Evolutionary conservation across 2,329 filamentous ascomycete genomes (phyloP), one percentile per base, ranked within the genome.

Genomic region (Talaromyces islandicus): DNA sequence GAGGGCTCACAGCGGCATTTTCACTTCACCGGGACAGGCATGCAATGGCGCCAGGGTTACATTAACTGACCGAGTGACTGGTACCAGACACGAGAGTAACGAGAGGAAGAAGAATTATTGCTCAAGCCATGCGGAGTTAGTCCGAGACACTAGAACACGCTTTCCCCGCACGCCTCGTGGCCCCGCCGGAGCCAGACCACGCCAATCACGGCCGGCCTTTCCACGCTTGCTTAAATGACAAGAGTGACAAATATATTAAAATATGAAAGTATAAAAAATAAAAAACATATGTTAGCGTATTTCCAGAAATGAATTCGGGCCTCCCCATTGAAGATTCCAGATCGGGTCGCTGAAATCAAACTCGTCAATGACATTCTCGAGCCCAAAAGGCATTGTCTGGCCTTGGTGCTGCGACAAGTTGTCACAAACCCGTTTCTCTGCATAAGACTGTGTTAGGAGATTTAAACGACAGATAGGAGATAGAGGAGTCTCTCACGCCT

Each of bases 281-380:
- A n/a, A n/a, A n/a, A n/a, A n/a, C n/a, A 38, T 7, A 5, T 46
- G 21, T 9, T 12, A 19, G 7, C 19, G n/a, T n/a, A 46, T 21
- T 38, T n/a, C 43, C 17, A 24, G n/a, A 46, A 46, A 46, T 11
- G 6, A 4, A 46, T 46, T 46, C 7, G 43, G 4, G 4, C 43
- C 21, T 7, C 17, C 27, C 27, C 51, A 54, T 65, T 60, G 61
- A 61, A 56, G 63, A 67, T 50, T 35, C 51, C 51, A 54, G 30
- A 54, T 29, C 25, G 51, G 51, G 9, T 54, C 51, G 27, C 17
- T 54, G 7, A 54, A 54, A 24, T 54, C 51, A 25, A 54, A 30
- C 17, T 53, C 24, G 17, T 25, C 24, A 2, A 54, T 7, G 21
- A 17, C 19, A 35, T 29, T 27, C 19, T 29, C 27, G 21, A 30